Evolutionary conservation across 1,139 yeast species (phyloP).

Genomic region (Debaryomycetaceae sp.): DNA sequence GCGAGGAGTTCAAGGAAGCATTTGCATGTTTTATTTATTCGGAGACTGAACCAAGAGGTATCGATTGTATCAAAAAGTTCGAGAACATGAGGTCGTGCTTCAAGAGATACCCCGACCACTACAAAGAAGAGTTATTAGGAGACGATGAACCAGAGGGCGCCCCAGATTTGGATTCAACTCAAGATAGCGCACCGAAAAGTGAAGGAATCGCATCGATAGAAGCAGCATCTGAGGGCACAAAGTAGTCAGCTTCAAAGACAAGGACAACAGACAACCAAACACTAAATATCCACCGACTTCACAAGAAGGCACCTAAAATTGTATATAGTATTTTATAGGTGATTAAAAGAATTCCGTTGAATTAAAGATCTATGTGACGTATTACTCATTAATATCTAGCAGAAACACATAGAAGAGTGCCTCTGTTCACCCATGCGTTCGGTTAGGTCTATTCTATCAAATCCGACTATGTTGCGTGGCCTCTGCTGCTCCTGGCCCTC

Average conservation of each 20-base stretch:
- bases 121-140: slow-evolving; percentile 85
- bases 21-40: slow-evolving; percentile 95
- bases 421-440: slow-evolving; percentile 6
- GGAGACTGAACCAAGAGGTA: slow-evolving; percentile 94
- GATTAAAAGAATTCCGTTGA: neutral
- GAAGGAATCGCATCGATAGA: too few relatives aligned
- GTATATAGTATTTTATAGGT: neutral
- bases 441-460: slow-evolving; percentile 38
- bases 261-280: neutral
- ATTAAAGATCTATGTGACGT: neutral
- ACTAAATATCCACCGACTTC: neutral
- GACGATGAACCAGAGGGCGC: slow-evolving; percentile 20
- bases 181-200: neutral
- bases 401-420: slow-evolving; percentile 18
- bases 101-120: slow-evolving; percentile 89
- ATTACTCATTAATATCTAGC: slow-evolving; percentile 9
- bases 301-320: neutral
- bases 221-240: too few relatives aligned
- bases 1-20: slow-evolving; percentile 95
- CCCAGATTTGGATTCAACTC: slow-evolving; percentile 1
- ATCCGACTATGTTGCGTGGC: slow-evolving; percentile 25
- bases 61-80: slow-evolving; percentile 92
- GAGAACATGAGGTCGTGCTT: slow-evolving; percentile 93
- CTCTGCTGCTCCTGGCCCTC: neutral
- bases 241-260: too few relatives aligned